Base-by-base conservation (phyloP, 2,329 filamentous ascomycete genomes). In the Geoglossum cookeanum region DNA sequence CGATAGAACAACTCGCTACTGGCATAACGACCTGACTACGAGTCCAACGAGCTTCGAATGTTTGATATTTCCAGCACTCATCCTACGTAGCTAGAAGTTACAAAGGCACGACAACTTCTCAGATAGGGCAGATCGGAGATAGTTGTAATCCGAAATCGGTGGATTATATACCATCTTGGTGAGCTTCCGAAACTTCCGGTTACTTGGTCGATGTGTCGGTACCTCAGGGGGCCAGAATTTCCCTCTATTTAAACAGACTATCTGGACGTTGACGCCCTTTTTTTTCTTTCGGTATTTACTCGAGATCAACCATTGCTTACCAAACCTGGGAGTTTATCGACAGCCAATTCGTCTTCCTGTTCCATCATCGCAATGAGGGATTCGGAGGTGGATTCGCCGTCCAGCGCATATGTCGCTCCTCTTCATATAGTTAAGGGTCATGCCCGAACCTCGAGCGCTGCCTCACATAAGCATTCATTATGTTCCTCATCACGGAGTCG, bases 381-480 rank as follows among this genome's bases (percentile, higher is more conserved):
- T 22, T 35, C 30, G 8, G 49, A 27, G 29, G 22, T 22, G 22
- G 17, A 11, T 22, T 53, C 30, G 30, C 5, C 49, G 30, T 55
- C 54, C 17, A 42, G 22, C 17, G 44, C 27, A 44, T 33, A 44
- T n/a, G 11, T 55, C 17, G 54, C 54, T 13, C 54, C 54, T 55
- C 54, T 55, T 15, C 54, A 55, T 17, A 55, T 55, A 22, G 54
- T 45, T 37, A 55, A 55, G 22, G 44, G 54, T 45, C 54, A 39
- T 11, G 17, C 22, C n/a, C 37, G 54, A 55, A 48, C 22, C 1
- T 45, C 44, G 22, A 55, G 54, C 35, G 29, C 27, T n/a, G 44
- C n/a, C 1, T 45, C 44, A 6, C 17, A 33, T 8, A 32, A 35
- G 3, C 54, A 55, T 8, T 35, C 32, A 22, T 7, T 32, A 7